Evolutionary conservation across 2,329 filamentous ascomycete genomes (phyloP), one percentile per base, ranked within the genome.

Genomic region (Mariannaea sp.): DNA sequence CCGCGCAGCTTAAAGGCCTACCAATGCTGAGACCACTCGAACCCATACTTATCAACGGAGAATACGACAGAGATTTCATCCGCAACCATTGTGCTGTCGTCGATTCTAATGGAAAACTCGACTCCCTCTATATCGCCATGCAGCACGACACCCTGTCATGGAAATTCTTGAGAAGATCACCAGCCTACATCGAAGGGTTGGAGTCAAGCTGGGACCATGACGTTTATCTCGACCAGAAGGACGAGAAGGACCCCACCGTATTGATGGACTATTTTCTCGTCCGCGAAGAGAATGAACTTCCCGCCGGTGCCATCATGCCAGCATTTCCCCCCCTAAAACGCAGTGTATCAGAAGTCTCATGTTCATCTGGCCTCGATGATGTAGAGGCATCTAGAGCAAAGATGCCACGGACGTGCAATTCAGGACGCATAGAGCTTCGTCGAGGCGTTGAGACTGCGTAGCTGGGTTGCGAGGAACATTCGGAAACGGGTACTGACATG

Each of bases 101-200:
- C 42, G 79, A 82, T 40, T 71, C 73, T 3, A 76, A 73, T 47
- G 82, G 81, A 36, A 80, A 79, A 59, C 79, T 84, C 19, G 80
- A 84, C 59, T 83, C 81, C 16, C 68, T 85, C 12, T 85, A 85
- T 60, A 82, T 85, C 51, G 80, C 81, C 49, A 81, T 83, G 79
- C 71, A 74, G 10, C 64, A 74, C 5, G 77, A 80, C 49, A 78
- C 76, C 6, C 71, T 85, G n/a, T 81, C 80, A 2, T 85, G 82
- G 82, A 74, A 78, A 53, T 76, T 74, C 27, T 69, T 85, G 24
- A 74, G 73, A 48, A 70, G 75, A 27, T 74, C 78, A 4, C 76
- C 77, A 1, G 71, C 78, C 2, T 80, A 76, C 56, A 69, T 80
- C 6, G 73, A 79, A 10, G 80, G 80, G 2, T 72, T 85, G 0